Evolutionary conservation across 495 filamentous ascomycete species (phyloP).

Genomic region (Bombardia bombarda): DNA sequence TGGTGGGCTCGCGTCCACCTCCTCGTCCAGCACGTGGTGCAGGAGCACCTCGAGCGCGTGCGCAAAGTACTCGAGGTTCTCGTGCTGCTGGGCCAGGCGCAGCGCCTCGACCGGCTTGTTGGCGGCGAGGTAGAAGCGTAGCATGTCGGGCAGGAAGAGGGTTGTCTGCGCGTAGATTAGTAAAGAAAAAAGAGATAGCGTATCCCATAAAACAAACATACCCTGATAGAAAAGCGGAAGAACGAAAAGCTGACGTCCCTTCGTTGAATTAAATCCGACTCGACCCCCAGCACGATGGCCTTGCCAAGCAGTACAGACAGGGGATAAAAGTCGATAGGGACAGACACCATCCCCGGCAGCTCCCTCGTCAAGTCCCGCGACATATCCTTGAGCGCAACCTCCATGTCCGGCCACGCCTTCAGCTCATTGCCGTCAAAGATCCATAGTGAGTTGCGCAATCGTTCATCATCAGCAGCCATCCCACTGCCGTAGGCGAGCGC

Average conservation of each 20-base stretch:
- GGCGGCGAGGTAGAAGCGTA: constrained; percentile 65
- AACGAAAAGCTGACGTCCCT: constrained; percentile 83
- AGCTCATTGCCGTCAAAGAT: constrained; percentile 80
- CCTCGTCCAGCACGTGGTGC: constrained; percentile 89
- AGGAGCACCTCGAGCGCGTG: constrained; percentile 90
- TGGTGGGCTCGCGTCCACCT: constrained; percentile 63
- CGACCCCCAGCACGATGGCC: constrained; percentile 81
- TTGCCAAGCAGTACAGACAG: constrained; percentile 77
- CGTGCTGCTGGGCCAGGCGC: constrained; percentile 71
- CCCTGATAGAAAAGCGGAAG: constrained; percentile 74
- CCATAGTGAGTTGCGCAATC: constrained; percentile 84
- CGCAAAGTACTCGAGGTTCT: constrained; percentile 78
- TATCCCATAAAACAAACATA: too few relatives aligned
- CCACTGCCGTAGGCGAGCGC: too few relatives aligned
- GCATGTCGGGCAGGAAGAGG: constrained; percentile 81
- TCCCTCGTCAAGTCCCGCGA: constrained; percentile 51
- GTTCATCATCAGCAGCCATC: too few relatives aligned
- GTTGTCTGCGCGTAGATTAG: constrained; percentile 49
- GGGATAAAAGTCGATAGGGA: constrained; percentile 84
- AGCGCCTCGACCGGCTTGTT: constrained; percentile 68
- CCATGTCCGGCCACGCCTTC: constrained; percentile 83
- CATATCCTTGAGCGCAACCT: constrained; percentile 67
- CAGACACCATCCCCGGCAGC: constrained; percentile 54
- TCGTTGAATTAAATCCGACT: constrained; percentile 85
- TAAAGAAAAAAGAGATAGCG: neutral